A percentile compares a stretch with the other conserved stretches of the same genome.
Conservation (phyloP, 75 land plant species). For the Sequoia sempervirens region DNA sequence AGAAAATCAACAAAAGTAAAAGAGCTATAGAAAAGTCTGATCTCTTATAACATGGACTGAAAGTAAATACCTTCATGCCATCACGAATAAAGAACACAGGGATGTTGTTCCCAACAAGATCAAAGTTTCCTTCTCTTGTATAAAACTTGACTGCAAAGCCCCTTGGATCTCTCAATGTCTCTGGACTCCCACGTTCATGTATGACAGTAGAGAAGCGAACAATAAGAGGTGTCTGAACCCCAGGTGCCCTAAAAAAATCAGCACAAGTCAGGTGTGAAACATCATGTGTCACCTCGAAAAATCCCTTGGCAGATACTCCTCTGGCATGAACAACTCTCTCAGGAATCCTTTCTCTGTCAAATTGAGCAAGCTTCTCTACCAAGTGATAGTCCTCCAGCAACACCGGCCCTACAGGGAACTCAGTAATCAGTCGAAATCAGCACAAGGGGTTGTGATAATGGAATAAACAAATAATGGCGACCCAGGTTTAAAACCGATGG, state of each 20-base stretch:
- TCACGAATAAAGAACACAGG: conserved; percentile 49
- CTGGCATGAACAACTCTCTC: conserved; percentile 94
- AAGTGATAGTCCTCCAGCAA: conserved; percentile 78
- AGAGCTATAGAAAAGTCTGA: neutral
- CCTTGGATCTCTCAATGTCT: conserved; percentile 70
- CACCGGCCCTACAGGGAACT: conserved; percentile 52
- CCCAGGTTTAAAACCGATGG: neutral
- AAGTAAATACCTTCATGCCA: conserved; percentile 19
- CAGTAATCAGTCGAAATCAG: neutral
- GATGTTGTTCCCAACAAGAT: conserved; percentile 49
- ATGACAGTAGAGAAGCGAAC: conserved; percentile 78
- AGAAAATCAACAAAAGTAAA: neutral
- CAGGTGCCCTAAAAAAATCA: conserved; percentile 73
- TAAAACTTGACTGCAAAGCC: conserved; percentile 83
- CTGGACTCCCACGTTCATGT: conserved; percentile 79
- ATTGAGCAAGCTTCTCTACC: conserved; percentile 76
- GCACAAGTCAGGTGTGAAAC: conserved; percentile 75
- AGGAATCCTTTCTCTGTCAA: conserved; percentile 73
- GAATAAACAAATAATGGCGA: too few species aligned
- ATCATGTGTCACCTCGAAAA: conserved; percentile 79
- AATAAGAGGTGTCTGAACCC: conserved; percentile 68
- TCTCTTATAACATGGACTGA: neutral
- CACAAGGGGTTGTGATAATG: neutral
- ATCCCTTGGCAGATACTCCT: conserved; percentile 80
- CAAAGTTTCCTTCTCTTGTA: conserved; percentile 67